These are phyloP conservation scores for Nigrospora osmanthi DNA, from an alignment of 2,329 filamentous ascomycete genomes.

Conservation along the genomic window DNA sequence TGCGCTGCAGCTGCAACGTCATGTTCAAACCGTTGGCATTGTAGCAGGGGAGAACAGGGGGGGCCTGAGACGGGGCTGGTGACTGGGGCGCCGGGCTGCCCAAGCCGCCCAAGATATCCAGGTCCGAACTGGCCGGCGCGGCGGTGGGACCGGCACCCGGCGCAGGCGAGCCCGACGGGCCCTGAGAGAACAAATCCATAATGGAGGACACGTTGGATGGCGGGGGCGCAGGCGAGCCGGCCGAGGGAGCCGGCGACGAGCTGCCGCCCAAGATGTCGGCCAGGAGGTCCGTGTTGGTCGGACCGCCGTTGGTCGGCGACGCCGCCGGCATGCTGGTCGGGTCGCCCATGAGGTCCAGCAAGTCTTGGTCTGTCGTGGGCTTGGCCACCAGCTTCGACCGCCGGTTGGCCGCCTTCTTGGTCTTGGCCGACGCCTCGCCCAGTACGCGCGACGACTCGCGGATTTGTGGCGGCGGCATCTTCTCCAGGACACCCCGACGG, in stretches of 20 bases:
- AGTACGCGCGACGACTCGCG: constrained; percentile 90
- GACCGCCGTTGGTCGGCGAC: constrained; percentile 45
- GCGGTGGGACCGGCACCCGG: constrained; percentile 35
- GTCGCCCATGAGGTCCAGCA: constrained; percentile 89
- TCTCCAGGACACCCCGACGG: constrained; percentile 83
- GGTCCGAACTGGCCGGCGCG: constrained; percentile 34
- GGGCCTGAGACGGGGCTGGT: constrained; percentile 19
- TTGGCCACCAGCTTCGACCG: constrained; percentile 67
- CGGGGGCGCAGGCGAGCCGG: constrained; percentile 42
- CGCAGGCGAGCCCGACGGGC: constrained; percentile 32
- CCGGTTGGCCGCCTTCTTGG: constrained; percentile 62
- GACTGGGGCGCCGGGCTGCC: constrained; percentile 41
- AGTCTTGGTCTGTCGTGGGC: constrained; percentile 75
- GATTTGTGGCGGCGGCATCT: constrained; percentile 96
- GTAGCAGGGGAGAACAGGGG: constrained; percentile 66
- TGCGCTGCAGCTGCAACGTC: constrained; percentile 77
- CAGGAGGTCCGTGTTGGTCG: constrained; percentile 77
- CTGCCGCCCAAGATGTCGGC: constrained; percentile 84
- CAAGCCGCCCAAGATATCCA: constrained; percentile 43
- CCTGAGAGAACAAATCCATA: constrained; percentile 75
- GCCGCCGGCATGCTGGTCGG: constrained; percentile 51
- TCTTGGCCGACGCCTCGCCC: constrained; percentile 66
- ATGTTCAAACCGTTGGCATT: constrained; percentile 78
- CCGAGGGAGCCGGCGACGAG: constrained; percentile 35
- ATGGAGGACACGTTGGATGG: constrained; percentile 59